These are phyloP conservation scores for Chlorella sp. DNA, from an alignment of 139 green algal species.

Conservation along the genomic window DNA sequence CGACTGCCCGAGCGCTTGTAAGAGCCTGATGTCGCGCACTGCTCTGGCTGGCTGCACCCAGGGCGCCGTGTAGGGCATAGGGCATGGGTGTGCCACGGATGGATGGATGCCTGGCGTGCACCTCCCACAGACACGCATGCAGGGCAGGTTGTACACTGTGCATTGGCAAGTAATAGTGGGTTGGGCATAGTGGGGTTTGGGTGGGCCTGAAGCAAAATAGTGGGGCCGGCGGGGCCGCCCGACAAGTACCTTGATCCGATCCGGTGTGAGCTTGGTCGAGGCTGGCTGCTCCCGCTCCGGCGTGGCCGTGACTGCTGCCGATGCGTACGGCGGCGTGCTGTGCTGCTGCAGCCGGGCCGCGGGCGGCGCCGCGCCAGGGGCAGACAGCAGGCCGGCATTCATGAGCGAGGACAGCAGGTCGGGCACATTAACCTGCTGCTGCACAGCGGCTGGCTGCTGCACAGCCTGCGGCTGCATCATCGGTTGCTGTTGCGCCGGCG, in stretches of 20 bases:
- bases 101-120: background rate
- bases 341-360: background rate
- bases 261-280: constrained; percentile 5
- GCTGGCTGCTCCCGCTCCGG: constrained; percentile 15
- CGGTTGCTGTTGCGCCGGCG: background rate
- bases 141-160: constrained; percentile 3
- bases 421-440: constrained; percentile 4
- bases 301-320: background rate
- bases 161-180: background rate
- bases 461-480: background rate
- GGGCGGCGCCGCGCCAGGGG: background rate
- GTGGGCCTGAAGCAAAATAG: constrained; percentile 4
- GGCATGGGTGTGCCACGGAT: no score
- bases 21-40: no score
- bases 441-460: background rate
- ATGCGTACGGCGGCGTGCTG: constrained; percentile 1
- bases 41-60: no score
- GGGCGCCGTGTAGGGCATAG: no score
- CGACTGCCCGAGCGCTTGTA: no score
- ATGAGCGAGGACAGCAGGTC: constrained; percentile 30
- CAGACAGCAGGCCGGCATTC: constrained; percentile 10
- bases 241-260: constrained; percentile 35
- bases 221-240: background rate
- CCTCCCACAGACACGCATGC: constrained; percentile 6
- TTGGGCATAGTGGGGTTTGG: background rate